Evolutionary conservation across 2,329 filamentous ascomycete genomes (phyloP), one percentile per base, ranked within the genome.

Genomic region (Tolypocladium ophioglossoides): DNA sequence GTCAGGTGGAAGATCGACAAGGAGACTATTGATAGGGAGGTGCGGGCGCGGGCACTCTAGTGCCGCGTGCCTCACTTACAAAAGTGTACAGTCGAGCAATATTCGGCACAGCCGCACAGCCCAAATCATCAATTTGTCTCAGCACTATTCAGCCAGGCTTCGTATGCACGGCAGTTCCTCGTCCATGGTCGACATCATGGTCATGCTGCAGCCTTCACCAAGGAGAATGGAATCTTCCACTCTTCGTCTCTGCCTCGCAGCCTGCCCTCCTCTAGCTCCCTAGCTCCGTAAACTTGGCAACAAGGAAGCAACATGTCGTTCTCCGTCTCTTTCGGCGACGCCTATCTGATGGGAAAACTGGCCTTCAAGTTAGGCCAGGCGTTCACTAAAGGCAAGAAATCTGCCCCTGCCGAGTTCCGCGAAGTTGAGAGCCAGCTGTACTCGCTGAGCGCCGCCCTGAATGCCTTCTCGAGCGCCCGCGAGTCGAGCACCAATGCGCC

Each of bases 381-480:
- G 12, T 54, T 56, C 22, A 56, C 55, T 12, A 52, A 48, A 20
- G 55, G 55, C n/a, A 50, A 50, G 10, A 56, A 56, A 24, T 56
- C 55, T 5, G 55, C 55, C 6, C 55, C 55, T 2, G 37, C 52
- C 32, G 55, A 54, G 35, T 56, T 56, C 30, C 52, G 51, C 14
- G 55, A 56, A 20, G 52, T 56, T 20, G 55, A 54, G 27, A 51
- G 46, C 37, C 55, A 54, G 50, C 49, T 56, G 16, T 56, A 56
- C 50, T 52, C 54, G 22, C 51, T 57, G 22, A 56, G 54, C 47
- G 44, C 54, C 10, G 54, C 56, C 24, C 53, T 57, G 5, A 50
- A 48, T 4, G 56, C 56, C 38, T 51, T 52, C 35, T 41, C 52
- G n/a, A 53, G 50, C 27, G 46, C 48, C 2, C 38, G 47, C 16